Evolutionary conservation across 305 asterid species (phyloP), one percentile per base, ranked within the genome.

Genomic region (Nicotiana rustica): DNA sequence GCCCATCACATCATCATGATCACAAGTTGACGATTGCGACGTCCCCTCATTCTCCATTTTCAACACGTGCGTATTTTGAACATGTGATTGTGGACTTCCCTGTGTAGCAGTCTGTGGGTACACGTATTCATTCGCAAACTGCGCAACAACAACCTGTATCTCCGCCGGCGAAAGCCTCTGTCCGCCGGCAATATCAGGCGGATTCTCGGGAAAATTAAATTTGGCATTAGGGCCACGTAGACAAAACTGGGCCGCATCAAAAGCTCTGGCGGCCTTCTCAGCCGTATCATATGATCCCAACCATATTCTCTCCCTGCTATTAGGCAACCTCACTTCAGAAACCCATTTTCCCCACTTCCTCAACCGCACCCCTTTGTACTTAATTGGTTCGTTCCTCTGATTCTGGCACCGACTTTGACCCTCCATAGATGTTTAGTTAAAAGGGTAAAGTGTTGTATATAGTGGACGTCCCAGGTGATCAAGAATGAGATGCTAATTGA

Each of bases 321-420:
- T 92, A 2, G 94, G 96, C 13, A 92, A 90, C 33, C 96, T 64
- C 8, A 91, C 89, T 79, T 92, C 96, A 29, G 94, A 92, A 57
- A 92, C 94, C 77, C 87, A 92, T 62, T 92, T 92, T 0, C 96
- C 96, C 96, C 96, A 92, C 79, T 90, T 89, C 3, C 96, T 87
- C 86, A 85, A 80, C 85, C 96, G 82, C 36, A 92, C 93, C 15
- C 94, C 96, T 67, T 84, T 91, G 33, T 88, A 92, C 89, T 92
- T 92, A 41, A 41, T 41, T 15, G 79, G 64, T 13, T 52, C 57
- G 5, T 52, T 52, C 0, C 57, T 68, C 33, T 55, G 71, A 4
- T 67, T 79, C 6, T 49, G 60, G 14, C 21, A 29, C 38, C 47
- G 61, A 4, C 8, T 57, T 17, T 18, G 60, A 19, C 12, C 4